Evolutionary conservation across 1,284 basidiomycete genomes (phyloP).

Genomic region (Leccinum pallidistipes): DNA sequence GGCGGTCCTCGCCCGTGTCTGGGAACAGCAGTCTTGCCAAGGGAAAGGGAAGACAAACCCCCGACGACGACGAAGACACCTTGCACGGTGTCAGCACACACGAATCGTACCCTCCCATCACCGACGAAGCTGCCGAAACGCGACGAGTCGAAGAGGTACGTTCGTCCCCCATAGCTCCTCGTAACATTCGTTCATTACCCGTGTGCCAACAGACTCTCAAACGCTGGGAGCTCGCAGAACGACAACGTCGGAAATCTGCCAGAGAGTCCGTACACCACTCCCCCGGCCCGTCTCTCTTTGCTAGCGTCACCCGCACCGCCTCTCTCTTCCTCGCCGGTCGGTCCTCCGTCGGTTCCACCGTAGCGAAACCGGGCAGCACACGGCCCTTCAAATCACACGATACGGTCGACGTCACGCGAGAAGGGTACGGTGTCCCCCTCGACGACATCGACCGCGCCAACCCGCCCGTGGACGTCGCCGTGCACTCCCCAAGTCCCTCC

Average conservation of each 20-base stretch:
- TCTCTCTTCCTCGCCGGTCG: conserved; percentile 43
- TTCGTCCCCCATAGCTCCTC: too few species aligned
- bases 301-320: conserved; percentile 55
- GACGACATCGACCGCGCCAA: conserved; percentile 47
- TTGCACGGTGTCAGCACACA: conserved; percentile 24
- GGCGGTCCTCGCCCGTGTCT: conserved; percentile 17
- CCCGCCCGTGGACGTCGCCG: conserved; percentile 23
- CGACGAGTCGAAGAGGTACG: conserved; percentile 68
- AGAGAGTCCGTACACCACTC: conserved; percentile 45
- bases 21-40: conserved; percentile 16
- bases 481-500: conserved; percentile 43
- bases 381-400: conserved; percentile 51
- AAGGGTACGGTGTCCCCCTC: conserved; percentile 44
- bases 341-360: conserved; percentile 28
- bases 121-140: conserved; percentile 64
- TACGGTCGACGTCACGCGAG: conserved; percentile 38
- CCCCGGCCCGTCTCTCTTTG: conserved; percentile 48
- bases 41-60: conserved; percentile 30
- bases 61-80: conserved; percentile 26
- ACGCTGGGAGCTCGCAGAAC: conserved; percentile 72
- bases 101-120: conserved; percentile 61
- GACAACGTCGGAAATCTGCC: conserved; percentile 63
- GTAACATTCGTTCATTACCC: too few species aligned
- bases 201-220: conserved; percentile 54
- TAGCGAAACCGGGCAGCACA: conserved; percentile 31